These are phyloP conservation scores for Lachancea mirantina DNA, from an alignment of 805 yeast species.

Conservation along the genomic window DNA sequence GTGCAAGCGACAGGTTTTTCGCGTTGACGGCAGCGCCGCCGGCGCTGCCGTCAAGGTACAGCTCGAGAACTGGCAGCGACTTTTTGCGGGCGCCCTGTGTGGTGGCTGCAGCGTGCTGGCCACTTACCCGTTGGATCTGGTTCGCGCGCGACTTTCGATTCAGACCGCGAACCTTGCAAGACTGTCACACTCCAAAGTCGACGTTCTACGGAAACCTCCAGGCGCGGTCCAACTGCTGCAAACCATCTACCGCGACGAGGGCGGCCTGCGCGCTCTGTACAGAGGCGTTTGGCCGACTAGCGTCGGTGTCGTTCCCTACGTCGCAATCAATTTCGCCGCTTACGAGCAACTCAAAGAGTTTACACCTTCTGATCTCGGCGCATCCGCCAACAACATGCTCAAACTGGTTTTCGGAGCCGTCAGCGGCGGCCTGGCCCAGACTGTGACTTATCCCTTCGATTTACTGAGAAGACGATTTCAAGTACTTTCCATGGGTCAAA, in stretches of 20 bases:
- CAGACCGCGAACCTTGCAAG: slow-evolving; percentile 65
- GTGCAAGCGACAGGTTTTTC: slow-evolving; percentile 39
- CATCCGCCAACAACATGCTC: slow-evolving; percentile 39
- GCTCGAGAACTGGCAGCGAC: slow-evolving; percentile 49
- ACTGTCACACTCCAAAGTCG: slow-evolving; percentile 38
- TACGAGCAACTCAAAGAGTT: slow-evolving; percentile 74
- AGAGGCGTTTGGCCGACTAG: slow-evolving; percentile 88
- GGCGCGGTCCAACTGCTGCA: slow-evolving; percentile 55
- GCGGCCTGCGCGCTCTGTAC: slow-evolving; percentile 72
- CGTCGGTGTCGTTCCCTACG: slow-evolving; percentile 93
- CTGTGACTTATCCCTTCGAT: slow-evolving; percentile 86
- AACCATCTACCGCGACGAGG: slow-evolving; percentile 65
- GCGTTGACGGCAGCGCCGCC: slow-evolving; percentile 22
- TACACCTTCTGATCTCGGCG: slow-evolving; percentile 31
- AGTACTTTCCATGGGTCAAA: slow-evolving; percentile 69
- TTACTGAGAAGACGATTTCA: slow-evolving; percentile 84
- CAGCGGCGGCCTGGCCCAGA: slow-evolving; percentile 85
- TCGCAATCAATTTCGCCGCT: slow-evolving; percentile 83
- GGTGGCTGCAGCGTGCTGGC: slow-evolving; percentile 74
- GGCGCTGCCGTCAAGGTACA: slow-evolving; percentile 27
- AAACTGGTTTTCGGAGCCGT: slow-evolving; percentile 72
- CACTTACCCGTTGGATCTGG: slow-evolving; percentile 88
- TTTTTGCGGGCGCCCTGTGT: slow-evolving; percentile 71
- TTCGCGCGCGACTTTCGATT: slow-evolving; percentile 80
- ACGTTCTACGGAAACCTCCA: slow-evolving; percentile 45